phyloP scores from a whole-genome alignment of 306 rosid species.

The Fragaria vesca region DNA sequence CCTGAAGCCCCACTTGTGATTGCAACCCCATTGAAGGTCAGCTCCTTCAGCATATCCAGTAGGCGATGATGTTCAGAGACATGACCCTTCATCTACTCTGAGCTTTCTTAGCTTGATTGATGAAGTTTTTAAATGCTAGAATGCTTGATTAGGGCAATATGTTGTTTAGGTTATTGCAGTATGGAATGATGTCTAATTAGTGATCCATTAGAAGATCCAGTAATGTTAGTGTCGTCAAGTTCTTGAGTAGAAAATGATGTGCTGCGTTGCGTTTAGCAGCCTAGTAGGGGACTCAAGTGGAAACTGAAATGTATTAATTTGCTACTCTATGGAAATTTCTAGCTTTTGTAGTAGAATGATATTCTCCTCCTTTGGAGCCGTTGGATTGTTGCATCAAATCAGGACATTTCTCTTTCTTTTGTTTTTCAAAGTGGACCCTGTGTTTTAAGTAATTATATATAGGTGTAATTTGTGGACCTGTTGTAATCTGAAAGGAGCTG shows the following conservation, averaged over 20 bases:
- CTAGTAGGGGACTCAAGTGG: background rate
- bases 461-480: constrained; percentile 34
- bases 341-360: background rate
- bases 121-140: constrained; percentile 24
- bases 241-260: background rate
- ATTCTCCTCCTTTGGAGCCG: background rate
- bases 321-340: background rate
- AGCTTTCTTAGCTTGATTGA: constrained; percentile 33
- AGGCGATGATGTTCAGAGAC: constrained; percentile 47
- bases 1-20: constrained; percentile 98
- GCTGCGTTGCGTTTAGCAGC: background rate
- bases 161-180: constrained; percentile 18
- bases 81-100: constrained; percentile 11
- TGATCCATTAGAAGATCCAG: background rate
- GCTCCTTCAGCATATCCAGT: constrained; percentile 95
- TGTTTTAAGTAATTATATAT: constrained; percentile 14
- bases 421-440: constrained; percentile 42
- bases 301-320: background rate
- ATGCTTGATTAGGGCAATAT: constrained; percentile 16
- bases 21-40: constrained; percentile 96
- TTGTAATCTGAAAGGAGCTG: constrained; percentile 3
- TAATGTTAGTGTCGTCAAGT: background rate
- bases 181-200: constrained; percentile 27
- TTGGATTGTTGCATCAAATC: constrained; percentile 1
- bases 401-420: background rate